These are phyloP conservation scores for Geum urbanum DNA, from an alignment of 306 rosid species.

Conservation along the genomic window DNA sequence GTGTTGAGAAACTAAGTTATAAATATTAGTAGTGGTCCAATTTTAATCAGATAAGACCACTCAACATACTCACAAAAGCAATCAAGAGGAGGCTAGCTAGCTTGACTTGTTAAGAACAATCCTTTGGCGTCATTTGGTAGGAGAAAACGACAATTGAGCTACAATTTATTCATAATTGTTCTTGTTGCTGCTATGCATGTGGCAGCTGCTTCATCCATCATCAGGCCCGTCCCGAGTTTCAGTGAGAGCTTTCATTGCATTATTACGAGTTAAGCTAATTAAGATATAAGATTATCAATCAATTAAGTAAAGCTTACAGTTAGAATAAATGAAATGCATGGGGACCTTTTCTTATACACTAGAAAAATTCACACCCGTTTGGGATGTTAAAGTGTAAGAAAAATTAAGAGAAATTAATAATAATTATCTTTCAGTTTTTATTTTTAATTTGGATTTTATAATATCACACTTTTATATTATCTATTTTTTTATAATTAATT, in stretches of 20 bases:
- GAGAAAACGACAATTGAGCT: constrained; percentile 30
- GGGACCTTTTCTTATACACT: not conserved
- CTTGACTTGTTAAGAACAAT: constrained; percentile 13
- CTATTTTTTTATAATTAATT: too few relatives aligned
- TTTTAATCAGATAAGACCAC: constrained; percentile 8
- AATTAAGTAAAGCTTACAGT: not conserved
- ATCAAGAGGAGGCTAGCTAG: constrained; percentile 9
- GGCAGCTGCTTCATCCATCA: not conserved
- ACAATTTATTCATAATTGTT: not conserved
- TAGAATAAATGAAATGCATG: not conserved
- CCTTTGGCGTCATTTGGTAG: constrained; percentile 14
- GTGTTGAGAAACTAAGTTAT: not conserved
- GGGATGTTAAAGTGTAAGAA: too few relatives aligned
- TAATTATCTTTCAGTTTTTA: too few relatives aligned
- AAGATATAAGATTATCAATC: not conserved
- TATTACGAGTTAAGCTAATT: not conserved
- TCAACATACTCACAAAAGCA: not conserved
- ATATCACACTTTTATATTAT: too few relatives aligned
- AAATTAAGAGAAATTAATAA: too few relatives aligned
- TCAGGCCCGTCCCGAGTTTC: not conserved
- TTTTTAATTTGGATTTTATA: too few relatives aligned
- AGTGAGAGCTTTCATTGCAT: not conserved
- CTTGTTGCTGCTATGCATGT: not conserved
- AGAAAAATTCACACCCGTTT: too few relatives aligned
- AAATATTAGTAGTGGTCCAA: not conserved